Evolutionary conservation across 106 monocot genomes (phyloP).

Genomic region (Acorus gramineus): DNA sequence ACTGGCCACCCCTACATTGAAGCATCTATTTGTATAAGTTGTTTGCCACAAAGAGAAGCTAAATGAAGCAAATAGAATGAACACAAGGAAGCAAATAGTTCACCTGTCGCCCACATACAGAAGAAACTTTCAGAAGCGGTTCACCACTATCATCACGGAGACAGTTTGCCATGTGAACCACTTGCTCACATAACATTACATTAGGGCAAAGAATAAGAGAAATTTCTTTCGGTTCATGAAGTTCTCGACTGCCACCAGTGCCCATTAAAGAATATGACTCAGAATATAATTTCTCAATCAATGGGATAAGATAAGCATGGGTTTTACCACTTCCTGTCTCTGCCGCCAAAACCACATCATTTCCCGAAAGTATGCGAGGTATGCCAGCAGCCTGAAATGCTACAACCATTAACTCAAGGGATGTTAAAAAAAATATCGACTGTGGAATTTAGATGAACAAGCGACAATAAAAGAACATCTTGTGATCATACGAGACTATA

Average conservation of each 20-base stretch:
- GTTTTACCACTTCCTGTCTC: slow-evolving; percentile 99
- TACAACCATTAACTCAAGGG: not conserved
- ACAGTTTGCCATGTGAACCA: slow-evolving; percentile 69
- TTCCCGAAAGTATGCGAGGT: slow-evolving; percentile 68
- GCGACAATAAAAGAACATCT: too few relatives aligned
- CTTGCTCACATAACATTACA: slow-evolving; percentile 97
- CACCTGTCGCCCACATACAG: slow-evolving; percentile 86
- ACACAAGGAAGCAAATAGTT: slow-evolving; percentile 3
- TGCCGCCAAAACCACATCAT: slow-evolving; percentile 84
- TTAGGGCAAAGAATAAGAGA: slow-evolving; percentile 87
- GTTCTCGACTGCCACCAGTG: slow-evolving; percentile 3
- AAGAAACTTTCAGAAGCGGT: slow-evolving; percentile 54
- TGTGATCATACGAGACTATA: too few relatives aligned
- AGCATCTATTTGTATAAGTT: not conserved
- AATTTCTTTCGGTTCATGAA: slow-evolving; percentile 12
- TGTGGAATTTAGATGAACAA: too few relatives aligned
- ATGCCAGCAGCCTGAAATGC: slow-evolving; percentile 68
- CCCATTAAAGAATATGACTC: slow-evolving; percentile 5
- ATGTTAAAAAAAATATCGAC: not conserved
- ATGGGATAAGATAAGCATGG: slow-evolving; percentile 80
- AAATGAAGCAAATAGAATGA: not conserved
- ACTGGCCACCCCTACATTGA: slow-evolving; percentile 81
- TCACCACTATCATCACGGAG: slow-evolving; percentile 45
- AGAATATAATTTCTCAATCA: slow-evolving; percentile 52
- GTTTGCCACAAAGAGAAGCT: not conserved